Base-by-base conservation (phyloP, 2,329 filamentous ascomycete species). In the Clonostachys solani region DNA sequence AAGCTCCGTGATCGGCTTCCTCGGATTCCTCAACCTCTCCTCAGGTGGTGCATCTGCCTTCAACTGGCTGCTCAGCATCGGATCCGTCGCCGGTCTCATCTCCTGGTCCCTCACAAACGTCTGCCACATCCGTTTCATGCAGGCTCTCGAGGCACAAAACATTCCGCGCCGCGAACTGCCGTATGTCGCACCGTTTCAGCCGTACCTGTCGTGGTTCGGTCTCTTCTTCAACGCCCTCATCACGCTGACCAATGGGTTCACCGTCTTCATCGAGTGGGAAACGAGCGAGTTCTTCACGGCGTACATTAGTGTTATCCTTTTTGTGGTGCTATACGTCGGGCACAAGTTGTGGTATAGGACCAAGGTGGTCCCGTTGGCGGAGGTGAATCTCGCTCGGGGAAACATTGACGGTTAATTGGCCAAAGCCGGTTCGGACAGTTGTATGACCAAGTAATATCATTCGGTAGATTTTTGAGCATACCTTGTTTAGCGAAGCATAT, bases 11-110 rank as follows among this genome's bases (percentile, higher is more conserved):
- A 75, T 87, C 51, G 82, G 83, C 8, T 72, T 83, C 5, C 75
- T 90, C 12, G 81, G 75, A 15, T 89, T 86, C 66, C 72, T 89
- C 49, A 87, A 87, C 63, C 69, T 87, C 13, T 81, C 78, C 12
- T 64, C 71, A 40, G 70, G 66, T 49, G 83, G 81, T 40, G 73
- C 71, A 5, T 66, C 73, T 7, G 86, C 87, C 17, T 89, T 89
- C 66, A 74, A 78, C 71, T 90, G 86, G 86, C 72, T 89, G 41
- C 73, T 89, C 55, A 87, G 87, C 67, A 82, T 89, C 54, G 83
- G 77, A 13, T 79, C 82, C 45, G 81, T 86, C 8, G 83, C 82
- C 5, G 84, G 83, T 6, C 82, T 89, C 61, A 86, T 88, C 54
- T 81, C 77, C 36, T 90, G 86, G 86, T 74, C 78, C 7, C 80